Conservation (phyloP, 345 rosid genomes). For the Litchi chinensis region DNA sequence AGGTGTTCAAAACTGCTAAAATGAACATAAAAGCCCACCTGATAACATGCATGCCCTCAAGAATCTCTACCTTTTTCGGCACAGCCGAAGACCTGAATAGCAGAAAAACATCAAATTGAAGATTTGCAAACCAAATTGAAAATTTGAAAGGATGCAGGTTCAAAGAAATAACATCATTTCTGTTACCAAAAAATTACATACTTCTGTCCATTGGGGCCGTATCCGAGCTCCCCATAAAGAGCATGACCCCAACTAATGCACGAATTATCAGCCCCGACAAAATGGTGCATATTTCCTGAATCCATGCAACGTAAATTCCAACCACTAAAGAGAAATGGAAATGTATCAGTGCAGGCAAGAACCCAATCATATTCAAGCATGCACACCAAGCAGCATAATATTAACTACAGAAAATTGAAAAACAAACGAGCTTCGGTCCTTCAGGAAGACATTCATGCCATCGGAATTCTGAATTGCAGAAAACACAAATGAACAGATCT, state of each 20-base stretch:
- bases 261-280: slow-evolving; percentile 96
- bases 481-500: background rate
- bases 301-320: slow-evolving; percentile 98
- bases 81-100: slow-evolving; percentile 82
- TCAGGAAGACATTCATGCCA: background rate
- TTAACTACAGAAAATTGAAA: background rate
- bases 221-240: slow-evolving; percentile 92
- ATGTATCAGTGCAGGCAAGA: background rate
- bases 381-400: background rate
- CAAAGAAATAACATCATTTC: background rate
- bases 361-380: background rate
- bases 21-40: slow-evolving; percentile 48
- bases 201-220: slow-evolving; percentile 95
- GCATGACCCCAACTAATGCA: slow-evolving; percentile 99
- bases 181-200: slow-evolving; percentile 28
- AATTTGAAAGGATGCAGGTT: background rate
- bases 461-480: background rate
- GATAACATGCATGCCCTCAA: slow-evolving; percentile 89
- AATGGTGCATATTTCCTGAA: slow-evolving; percentile 95
- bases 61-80: slow-evolving; percentile 90
- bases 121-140: slow-evolving; percentile 15
- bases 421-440: background rate
- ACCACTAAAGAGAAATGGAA: slow-evolving; percentile 55
- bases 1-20: background rate
- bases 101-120: slow-evolving; percentile 20